Base-by-base conservation (phyloP, 495 filamentous ascomycete species). In the Tuber brumale region DNA sequence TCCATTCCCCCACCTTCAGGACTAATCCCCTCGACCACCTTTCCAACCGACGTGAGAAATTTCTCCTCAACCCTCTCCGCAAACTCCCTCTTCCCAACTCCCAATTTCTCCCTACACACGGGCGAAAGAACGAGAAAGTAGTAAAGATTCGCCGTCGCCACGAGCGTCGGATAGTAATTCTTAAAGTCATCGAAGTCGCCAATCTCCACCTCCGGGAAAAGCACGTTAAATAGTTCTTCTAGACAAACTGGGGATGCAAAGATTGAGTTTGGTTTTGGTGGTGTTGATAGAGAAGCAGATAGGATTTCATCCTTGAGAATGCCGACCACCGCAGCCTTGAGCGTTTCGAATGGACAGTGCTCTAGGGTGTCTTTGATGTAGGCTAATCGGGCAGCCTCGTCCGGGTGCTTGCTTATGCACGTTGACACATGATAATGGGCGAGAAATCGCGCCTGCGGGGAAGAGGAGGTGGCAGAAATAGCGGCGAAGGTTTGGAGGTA, bases 291-390 rank as follows among this genome's bases (percentile, higher is more conserved):
- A 39, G 84, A 81, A 27, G 79, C 79, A 39, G 74, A 57, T 41
- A 78, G 75, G 57, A 95, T 88, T 83, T 97, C 95, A 72, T 94
- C 90, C 82, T 94, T 94, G 6, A 97, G 85, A 92, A 96, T 97
- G 39, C 89, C 88, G 18, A 98, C 88, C 0, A 94, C 94, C 73
- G 89, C 90, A 21, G 91, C 94, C 78, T 93, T 94, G 69, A 95
- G 87, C 3, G 91, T 88, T 39, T 92, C 88, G 81, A 90, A 93
- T 9, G 91, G 90, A 79, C 91, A 92, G 77, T 97, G 89, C 83
- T 95, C 91, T 42, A 98, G 86, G 5, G 95, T 91, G 70, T 93
- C 90, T 69, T 89, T 88, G 18, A 98, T 91, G 75, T 97, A 92
- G 7, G 90, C 88, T 61, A 96, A 88, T 2, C 94, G 88, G 43